Evolutionary conservation across 148 eudicot species (phyloP).

Genomic region (Amaranthus cruentus): DNA sequence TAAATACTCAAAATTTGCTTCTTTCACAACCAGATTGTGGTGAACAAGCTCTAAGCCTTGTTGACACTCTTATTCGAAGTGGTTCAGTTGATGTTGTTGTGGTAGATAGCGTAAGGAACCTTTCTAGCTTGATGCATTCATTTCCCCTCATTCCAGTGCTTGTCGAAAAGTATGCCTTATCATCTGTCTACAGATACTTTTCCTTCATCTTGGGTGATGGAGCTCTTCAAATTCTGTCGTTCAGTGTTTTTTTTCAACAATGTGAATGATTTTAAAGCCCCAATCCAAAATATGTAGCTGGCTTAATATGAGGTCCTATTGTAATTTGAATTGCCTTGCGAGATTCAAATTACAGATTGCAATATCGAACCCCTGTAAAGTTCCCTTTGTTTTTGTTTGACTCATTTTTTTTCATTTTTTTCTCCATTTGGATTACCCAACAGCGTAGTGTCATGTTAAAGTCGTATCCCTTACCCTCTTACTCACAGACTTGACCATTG

Average conservation of each 20-base stretch:
- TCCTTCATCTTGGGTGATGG: neutral
- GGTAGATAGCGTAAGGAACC: conserved; percentile 74
- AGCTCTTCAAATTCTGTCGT: neutral
- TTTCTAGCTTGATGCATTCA: conserved; percentile 10
- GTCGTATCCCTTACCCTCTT: too few relatives aligned
- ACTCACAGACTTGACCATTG: too few relatives aligned
- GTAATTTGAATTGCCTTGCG: too few relatives aligned
- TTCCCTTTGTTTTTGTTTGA: too few relatives aligned
- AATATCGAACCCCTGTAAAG: too few relatives aligned
- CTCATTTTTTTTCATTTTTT: too few relatives aligned
- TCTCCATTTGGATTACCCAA: too few relatives aligned
- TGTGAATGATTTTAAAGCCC: too few relatives aligned
- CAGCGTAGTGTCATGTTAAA: too few relatives aligned
- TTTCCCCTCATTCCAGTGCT: neutral
- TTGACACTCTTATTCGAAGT: conserved; percentile 92
- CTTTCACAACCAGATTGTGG: conserved; percentile 98
- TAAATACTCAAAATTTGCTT: conserved; percentile 77
- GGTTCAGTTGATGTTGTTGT: conserved; percentile 97
- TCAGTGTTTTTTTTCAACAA: neutral
- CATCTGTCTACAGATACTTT: neutral
- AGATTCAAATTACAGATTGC: too few relatives aligned
- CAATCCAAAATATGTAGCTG: too few relatives aligned
- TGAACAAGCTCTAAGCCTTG: conserved; percentile 97
- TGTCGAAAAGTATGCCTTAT: neutral
- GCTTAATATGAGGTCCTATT: too few relatives aligned